Conservation (phyloP, 2,329 filamentous ascomycete genomes). For the Lasiodiplodia citricola region DNA sequence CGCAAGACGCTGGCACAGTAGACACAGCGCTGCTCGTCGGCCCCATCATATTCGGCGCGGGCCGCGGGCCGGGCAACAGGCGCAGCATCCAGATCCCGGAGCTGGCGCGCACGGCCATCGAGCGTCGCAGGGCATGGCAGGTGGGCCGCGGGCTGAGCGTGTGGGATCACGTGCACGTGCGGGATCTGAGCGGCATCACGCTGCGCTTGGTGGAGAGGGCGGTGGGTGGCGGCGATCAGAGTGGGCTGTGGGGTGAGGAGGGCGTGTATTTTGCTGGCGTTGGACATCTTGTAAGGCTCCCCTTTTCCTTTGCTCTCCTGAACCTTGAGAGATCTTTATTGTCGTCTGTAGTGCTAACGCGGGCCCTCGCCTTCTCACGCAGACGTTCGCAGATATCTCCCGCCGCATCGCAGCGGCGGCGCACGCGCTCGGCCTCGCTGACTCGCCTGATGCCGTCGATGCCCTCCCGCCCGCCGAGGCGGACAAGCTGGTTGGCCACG, state of each 20-base stretch:
- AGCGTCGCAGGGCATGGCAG: neutral
- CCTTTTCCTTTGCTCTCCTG: neutral
- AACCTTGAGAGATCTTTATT: too few relatives aligned
- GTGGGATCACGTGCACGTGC: neutral
- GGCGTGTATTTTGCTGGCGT: neutral
- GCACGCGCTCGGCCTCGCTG: slow-evolving; percentile 59
- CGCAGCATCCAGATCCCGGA: neutral
- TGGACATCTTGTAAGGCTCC: too few relatives aligned
- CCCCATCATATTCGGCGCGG: neutral
- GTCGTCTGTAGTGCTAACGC: too few relatives aligned
- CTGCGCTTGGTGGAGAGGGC: neutral
- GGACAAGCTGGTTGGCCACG: slow-evolving; percentile 52
- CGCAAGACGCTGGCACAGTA: neutral
- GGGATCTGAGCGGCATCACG: neutral
- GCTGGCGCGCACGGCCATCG: neutral
- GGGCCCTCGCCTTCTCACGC: too few relatives aligned
- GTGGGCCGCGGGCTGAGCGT: neutral
- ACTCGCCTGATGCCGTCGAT: slow-evolving; percentile 41
- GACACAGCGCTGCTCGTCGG: neutral
- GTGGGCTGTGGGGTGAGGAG: neutral
- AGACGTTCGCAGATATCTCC: slow-evolving; percentile 53
- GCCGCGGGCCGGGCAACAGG: neutral
- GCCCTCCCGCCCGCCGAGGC: slow-evolving; percentile 50
- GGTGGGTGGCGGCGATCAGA: neutral
- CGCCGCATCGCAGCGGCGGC: slow-evolving; percentile 45